Evolutionary conservation across 2,329 filamentous ascomycete species (phyloP).

Genomic region (Colletotrichum lindemuthianum): DNA sequence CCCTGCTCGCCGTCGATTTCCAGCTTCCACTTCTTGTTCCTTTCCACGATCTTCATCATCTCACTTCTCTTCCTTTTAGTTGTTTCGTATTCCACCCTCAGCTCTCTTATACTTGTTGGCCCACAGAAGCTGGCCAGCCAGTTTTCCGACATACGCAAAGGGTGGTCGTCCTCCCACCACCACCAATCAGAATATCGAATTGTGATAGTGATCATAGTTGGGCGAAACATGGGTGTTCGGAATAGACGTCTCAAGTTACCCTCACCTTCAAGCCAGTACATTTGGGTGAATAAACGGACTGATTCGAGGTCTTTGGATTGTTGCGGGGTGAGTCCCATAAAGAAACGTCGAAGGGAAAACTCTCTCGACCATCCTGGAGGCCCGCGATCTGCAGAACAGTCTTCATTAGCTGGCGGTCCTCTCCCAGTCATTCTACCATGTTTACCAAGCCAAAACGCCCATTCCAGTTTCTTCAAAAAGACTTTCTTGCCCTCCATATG

Average conservation of each 20-base stretch:
- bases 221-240: constrained; percentile 42
- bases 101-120: constrained; percentile 46
- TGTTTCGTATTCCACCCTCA: constrained; percentile 59
- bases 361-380: constrained; percentile 5
- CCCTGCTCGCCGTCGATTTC: constrained; percentile 8
- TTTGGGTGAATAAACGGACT: constrained; percentile 55
- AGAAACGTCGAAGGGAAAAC: background rate
- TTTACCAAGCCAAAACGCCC: constrained; percentile 28
- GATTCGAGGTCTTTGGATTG: constrained; percentile 37
- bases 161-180: constrained; percentile 52
- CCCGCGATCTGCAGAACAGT: constrained; percentile 7
- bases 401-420: background rate
- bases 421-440: background rate
- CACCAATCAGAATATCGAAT: constrained; percentile 62
- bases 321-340: constrained; percentile 12
- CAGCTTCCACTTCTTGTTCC: constrained; percentile 29
- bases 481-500: constrained; percentile 20
- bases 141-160: constrained; percentile 46
- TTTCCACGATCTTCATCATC: constrained; percentile 53
- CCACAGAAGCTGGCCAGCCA: constrained; percentile 47
- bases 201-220: constrained; percentile 53
- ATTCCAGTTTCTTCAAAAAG: constrained; percentile 27
- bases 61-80: constrained; percentile 56
- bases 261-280: constrained; percentile 49
- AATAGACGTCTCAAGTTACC: constrained; percentile 41